Percentiles rank a stretch among this genome's conserved stretches.
phyloP scores from a whole-genome alignment of 129 eudicot genomes.

The Dittrichia graveolens region DNA sequence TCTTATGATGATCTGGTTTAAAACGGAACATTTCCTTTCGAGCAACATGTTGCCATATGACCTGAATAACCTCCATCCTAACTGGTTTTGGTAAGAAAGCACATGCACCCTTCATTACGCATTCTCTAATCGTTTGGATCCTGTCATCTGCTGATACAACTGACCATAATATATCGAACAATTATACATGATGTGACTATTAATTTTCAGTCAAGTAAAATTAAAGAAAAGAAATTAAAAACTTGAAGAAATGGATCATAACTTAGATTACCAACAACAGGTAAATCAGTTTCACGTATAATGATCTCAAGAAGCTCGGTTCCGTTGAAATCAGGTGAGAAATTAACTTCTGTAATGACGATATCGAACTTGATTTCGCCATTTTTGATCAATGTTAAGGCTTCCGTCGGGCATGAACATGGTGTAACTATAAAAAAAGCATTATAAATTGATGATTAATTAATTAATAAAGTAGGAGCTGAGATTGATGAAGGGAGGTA shows the following conservation, averaged over 20 bases:
- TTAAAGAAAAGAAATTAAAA: background rate
- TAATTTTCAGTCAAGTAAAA: no score
- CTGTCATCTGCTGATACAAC: slow-evolving; percentile 33
- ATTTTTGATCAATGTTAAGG: slow-evolving; percentile 23
- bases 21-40: slow-evolving; percentile 12
- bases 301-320: slow-evolving; percentile 21
- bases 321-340: slow-evolving; percentile 27
- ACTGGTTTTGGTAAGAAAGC: slow-evolving; percentile 21
- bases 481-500: background rate
- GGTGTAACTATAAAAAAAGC: slow-evolving; percentile 25
- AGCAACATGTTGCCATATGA: slow-evolving; percentile 35
- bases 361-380: slow-evolving; percentile 21
- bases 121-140: slow-evolving; percentile 12
- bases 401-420: slow-evolving; percentile 25
- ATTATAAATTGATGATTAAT: background rate
- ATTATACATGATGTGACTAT: background rate
- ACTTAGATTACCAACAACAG: slow-evolving; percentile 25
- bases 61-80: slow-evolving; percentile 21
- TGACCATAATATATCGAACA: background rate
- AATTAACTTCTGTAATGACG: slow-evolving; percentile 5
- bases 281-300: slow-evolving; percentile 24
- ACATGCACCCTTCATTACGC: slow-evolving; percentile 25
- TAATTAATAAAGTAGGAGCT: background rate
- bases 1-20: background rate
- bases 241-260: background rate